These are phyloP conservation scores for Ilex paraguariensis DNA, from an alignment of 305 asterid species.

Conservation along the genomic window DNA sequence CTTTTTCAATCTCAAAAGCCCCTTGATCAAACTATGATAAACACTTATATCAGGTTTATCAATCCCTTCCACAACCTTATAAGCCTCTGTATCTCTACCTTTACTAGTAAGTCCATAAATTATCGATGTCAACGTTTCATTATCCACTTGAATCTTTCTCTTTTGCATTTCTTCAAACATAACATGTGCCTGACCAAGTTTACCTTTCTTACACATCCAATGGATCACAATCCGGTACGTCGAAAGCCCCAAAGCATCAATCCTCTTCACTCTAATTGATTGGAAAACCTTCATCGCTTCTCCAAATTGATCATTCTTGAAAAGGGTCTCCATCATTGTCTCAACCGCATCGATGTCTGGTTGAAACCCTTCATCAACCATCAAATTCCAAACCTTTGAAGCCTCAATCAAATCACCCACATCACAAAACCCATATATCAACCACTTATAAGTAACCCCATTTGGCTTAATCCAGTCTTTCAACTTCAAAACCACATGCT, in stretches of 20 bases:
- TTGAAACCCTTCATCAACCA: constrained; percentile 52
- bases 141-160: constrained; percentile 52
- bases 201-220: constrained; percentile 81
- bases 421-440: constrained; percentile 56
- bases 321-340: constrained; percentile 56
- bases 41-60: constrained; percentile 50
- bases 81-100: constrained; percentile 68
- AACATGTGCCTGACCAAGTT: constrained; percentile 47
- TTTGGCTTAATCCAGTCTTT: constrained; percentile 50
- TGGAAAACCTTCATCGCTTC: constrained; percentile 73
- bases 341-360: constrained; percentile 36
- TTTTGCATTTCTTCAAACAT: constrained; percentile 67
- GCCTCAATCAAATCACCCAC: no score
- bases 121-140: constrained; percentile 43
- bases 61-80: constrained; percentile 36
- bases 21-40: constrained; percentile 86
- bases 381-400: no score
- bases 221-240: constrained; percentile 58
- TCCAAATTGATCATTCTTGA: constrained; percentile 47
- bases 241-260: constrained; percentile 35
- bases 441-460: constrained; percentile 66
- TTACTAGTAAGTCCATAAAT: constrained; percentile 45
- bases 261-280: constrained; percentile 47
- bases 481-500: constrained; percentile 58
- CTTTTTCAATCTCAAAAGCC: constrained; percentile 64